Conservation (phyloP, 2,329 filamentous ascomycete species). For the Macrophomina phaseolina region DNA sequence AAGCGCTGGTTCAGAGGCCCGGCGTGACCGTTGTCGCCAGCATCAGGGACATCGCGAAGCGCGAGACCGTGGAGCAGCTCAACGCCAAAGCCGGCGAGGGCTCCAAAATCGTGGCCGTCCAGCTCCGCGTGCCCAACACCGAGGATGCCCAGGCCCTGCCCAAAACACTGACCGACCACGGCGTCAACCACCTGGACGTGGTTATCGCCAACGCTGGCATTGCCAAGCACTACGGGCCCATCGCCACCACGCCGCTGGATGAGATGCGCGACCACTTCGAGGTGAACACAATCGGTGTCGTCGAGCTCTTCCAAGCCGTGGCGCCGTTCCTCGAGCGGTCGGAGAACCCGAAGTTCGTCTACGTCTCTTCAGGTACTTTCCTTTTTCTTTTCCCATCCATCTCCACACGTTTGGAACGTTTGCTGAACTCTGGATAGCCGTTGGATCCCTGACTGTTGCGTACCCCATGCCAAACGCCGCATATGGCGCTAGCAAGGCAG, state of each 20-base stretch:
- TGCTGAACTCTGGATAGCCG: background rate
- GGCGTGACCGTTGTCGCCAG: background rate
- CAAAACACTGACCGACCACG: background rate
- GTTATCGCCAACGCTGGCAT: slow-evolving; percentile 15
- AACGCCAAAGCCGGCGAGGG: slow-evolving; percentile 17
- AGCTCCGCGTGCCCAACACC: background rate
- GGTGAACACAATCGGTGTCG: slow-evolving; percentile 48
- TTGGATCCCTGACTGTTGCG: background rate
- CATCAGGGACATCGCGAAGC: slow-evolving; percentile 17
- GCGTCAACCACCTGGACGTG: slow-evolving; percentile 5
- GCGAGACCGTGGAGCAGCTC: background rate
- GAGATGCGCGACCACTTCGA: slow-evolving; percentile 18
- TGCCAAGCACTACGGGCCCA: slow-evolving; percentile 11
- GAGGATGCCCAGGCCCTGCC: slow-evolving; percentile 7
- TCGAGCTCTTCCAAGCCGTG: slow-evolving; percentile 42
- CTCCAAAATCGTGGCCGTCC: slow-evolving; percentile 10
- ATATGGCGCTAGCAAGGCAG: slow-evolving; percentile 31
- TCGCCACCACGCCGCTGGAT: background rate
- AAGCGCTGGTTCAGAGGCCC: background rate
- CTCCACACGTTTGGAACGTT: background rate
- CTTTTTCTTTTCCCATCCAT: background rate
- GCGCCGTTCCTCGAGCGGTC: slow-evolving; percentile 41
- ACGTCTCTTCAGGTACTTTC: background rate
- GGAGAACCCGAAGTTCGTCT: background rate
- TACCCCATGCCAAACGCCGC: background rate